Evolutionary conservation across 768 basidiomycete species (phyloP).

Genomic region (Pleurotus tuber-regium): DNA sequence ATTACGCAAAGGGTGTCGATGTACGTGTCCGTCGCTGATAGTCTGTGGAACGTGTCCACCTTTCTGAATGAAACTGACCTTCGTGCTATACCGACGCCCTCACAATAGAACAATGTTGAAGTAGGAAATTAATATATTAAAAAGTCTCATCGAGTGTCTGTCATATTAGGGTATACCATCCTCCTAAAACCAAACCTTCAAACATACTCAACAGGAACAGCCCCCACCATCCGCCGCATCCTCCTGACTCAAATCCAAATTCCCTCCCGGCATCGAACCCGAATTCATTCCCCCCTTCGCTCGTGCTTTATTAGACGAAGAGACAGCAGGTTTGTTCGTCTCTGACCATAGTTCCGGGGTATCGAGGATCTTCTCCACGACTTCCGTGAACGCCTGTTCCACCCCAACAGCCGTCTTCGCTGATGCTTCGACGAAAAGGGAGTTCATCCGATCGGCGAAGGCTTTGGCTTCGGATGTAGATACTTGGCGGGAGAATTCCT

Average conservation of each 20-base stretch:
- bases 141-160: no score
- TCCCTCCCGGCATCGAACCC: constrained; percentile 4
- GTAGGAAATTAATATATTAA: no score
- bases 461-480: constrained; percentile 70
- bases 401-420: constrained; percentile 91
- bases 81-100: no score
- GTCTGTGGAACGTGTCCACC: no score
- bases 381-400: constrained; percentile 64
- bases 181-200: no score
- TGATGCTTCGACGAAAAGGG: constrained; percentile 87
- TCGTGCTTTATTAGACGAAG: background rate
- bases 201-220: background rate
- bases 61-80: no score
- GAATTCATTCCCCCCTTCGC: background rate
- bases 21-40: no score
- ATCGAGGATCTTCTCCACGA: constrained; percentile 80
- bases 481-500: constrained; percentile 93
- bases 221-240: background rate
- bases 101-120: no score
- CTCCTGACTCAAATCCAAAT: constrained; percentile 1
- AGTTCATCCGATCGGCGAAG: constrained; percentile 81
- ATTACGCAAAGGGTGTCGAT: no score
- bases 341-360: constrained; percentile 75
- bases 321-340: background rate
- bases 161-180: no score